Conservation (phyloP, 2,329 filamentous ascomycete genomes). For the Claviceps pusilla region DNA sequence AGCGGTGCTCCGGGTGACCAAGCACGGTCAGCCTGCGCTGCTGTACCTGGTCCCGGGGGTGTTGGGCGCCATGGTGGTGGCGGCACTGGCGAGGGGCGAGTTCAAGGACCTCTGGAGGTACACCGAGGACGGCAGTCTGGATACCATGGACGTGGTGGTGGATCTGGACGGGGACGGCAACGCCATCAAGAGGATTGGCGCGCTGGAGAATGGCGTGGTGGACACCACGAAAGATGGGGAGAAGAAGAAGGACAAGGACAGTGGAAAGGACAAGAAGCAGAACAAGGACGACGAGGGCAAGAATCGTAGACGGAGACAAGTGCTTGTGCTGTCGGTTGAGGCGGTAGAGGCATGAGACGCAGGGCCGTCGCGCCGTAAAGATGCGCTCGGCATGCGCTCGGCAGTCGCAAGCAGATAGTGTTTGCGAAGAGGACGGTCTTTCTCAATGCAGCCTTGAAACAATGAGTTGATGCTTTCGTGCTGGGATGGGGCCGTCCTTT, state of each 20-base stretch:
- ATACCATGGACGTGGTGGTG: constrained; percentile 39
- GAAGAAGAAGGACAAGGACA: constrained; percentile 1
- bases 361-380: too few species aligned
- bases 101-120: constrained; percentile 64
- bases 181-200: constrained; percentile 25
- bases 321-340: constrained; percentile 22
- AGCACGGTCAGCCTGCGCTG: constrained; percentile 76
- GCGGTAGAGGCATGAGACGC: constrained; percentile 8
- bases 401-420: too few species aligned
- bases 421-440: too few species aligned
- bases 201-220: constrained; percentile 23
- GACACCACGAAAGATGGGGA: constrained; percentile 19
- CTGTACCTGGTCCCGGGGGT: constrained; percentile 87
- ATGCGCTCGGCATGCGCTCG: too few species aligned
- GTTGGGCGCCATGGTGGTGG: constrained; percentile 58
- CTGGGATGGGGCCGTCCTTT: too few species aligned
- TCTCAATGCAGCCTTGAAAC: too few species aligned
- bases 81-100: constrained; percentile 57
- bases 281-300: constrained; percentile 2
- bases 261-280: constrained; percentile 1
- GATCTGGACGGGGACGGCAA: constrained; percentile 36
- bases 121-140: constrained; percentile 53
- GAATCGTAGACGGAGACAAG: constrained; percentile 13
- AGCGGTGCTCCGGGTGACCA: constrained; percentile 58
- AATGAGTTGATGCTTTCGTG: too few species aligned